Conservation (phyloP, 2,329 filamentous ascomycete genomes). For the Colletotrichum sp. region DNA sequence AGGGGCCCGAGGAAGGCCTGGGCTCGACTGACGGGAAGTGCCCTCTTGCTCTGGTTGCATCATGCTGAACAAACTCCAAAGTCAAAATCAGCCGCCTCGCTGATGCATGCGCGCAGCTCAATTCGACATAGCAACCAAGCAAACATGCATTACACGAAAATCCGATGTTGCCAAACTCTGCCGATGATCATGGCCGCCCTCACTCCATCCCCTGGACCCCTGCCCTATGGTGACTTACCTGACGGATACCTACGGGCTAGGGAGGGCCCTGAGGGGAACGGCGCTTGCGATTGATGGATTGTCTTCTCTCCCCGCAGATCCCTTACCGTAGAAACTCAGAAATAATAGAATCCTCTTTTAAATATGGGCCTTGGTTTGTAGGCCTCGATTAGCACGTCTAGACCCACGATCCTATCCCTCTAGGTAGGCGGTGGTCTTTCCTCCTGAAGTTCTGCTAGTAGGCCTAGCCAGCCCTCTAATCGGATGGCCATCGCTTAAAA, state of each 20-base stretch:
- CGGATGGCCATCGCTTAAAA: no score
- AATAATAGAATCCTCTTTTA: no score
- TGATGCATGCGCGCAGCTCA: background rate
- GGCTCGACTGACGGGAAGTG: background rate
- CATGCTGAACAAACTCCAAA: background rate
- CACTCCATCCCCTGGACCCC: background rate
- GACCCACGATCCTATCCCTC: no score
- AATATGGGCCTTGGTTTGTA: no score
- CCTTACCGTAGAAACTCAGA: background rate
- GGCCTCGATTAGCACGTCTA: no score
- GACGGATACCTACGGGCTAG: background rate
- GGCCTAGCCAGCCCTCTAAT: no score
- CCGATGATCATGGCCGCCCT: background rate
- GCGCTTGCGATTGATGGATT: background rate
- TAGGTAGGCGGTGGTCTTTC: no score
- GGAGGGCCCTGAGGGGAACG: background rate
- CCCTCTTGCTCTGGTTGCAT: background rate
- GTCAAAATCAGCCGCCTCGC: background rate
- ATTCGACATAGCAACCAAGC: background rate
- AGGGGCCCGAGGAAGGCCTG: background rate
- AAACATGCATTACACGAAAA: background rate
- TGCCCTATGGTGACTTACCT: background rate
- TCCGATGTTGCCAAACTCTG: slow-evolving; percentile 7
- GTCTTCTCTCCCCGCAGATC: background rate
- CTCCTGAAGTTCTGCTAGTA: no score